Percentiles rank a stretch among this genome's conserved stretches.
phyloP scores from a whole-genome alignment of 148 eudicot genomes.

The Tetragonia tetragonoides region DNA sequence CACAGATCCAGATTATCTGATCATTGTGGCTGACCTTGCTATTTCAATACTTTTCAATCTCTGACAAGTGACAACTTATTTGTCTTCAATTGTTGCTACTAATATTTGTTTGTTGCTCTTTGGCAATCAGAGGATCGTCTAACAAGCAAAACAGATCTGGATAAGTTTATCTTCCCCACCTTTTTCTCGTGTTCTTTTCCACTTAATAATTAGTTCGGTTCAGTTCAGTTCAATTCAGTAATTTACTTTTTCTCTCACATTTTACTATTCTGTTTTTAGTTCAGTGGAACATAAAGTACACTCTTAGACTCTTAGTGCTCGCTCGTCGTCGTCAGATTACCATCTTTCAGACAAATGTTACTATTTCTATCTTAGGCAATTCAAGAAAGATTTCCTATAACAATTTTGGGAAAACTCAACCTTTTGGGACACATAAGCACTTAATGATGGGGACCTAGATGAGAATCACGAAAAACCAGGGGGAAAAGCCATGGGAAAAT shows the following conservation, averaged over 20 bases:
- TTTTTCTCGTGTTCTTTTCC: too few relatives aligned
- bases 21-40: neutral
- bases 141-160: neutral
- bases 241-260: too few relatives aligned
- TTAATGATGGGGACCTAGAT: too few relatives aligned
- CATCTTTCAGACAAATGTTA: too few relatives aligned
- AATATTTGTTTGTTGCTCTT: neutral
- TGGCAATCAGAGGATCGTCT: neutral
- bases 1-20: neutral
- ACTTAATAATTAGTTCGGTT: too few relatives aligned
- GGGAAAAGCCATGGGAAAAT: neutral
- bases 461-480: neutral
- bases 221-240: too few relatives aligned
- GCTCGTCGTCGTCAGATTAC: too few relatives aligned
- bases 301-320: too few relatives aligned
- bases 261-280: too few relatives aligned
- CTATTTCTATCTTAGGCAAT: neutral
- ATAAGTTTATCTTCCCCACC: too few relatives aligned
- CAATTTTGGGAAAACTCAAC: neutral
- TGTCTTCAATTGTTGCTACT: neutral
- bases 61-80: neutral
- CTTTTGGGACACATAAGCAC: neutral
- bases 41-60: neutral
- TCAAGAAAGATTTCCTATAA: neutral
- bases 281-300: too few relatives aligned